Percentiles rank a stretch among this genome's conserved stretches.
Evolutionary conservation across 2,329 filamentous ascomycete species (phyloP).

Genomic region (Onygenales sp.): DNA sequence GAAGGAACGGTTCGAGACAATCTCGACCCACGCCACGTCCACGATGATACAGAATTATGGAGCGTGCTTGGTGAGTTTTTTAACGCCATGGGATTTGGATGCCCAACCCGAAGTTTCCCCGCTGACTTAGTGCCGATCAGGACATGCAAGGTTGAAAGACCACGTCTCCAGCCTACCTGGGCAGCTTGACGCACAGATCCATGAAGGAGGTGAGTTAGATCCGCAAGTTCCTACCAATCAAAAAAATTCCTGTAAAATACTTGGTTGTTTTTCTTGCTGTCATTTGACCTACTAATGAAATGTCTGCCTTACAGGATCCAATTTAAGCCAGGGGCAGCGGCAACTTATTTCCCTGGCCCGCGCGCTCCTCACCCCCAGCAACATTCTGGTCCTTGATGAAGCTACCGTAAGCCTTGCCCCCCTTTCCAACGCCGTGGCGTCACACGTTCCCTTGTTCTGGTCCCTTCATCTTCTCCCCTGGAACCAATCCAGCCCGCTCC

Average conservation of each 20-base stretch:
- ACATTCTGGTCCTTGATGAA: slow-evolving; percentile 94
- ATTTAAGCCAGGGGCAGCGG: slow-evolving; percentile 88
- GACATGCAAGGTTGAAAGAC: slow-evolving; percentile 88
- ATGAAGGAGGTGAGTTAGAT: slow-evolving; percentile 74
- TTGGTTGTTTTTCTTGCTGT: neutral
- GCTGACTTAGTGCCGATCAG: slow-evolving; percentile 41
- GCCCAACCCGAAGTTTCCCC: neutral
- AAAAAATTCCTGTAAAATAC: neutral
- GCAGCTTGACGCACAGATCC: slow-evolving; percentile 77
- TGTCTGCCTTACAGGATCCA: slow-evolving; percentile 56
- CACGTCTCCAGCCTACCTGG: slow-evolving; percentile 80
- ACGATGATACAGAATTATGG: slow-evolving; percentile 96
- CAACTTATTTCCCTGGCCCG: slow-evolving; percentile 90
- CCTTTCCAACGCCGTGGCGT: neutral
- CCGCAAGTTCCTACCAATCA: neutral
- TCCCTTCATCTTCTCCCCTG: slow-evolving; percentile 5
- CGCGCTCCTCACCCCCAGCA: slow-evolving; percentile 87
- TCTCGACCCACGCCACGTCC: slow-evolving; percentile 84
- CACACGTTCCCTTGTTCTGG: neutral
- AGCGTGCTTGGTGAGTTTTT: slow-evolving; percentile 69
- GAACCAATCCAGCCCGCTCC: neutral
- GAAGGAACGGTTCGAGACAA: slow-evolving; percentile 91
- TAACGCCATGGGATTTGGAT: neutral
- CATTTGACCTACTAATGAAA: neutral
- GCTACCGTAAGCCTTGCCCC: slow-evolving; percentile 56